phyloP scores from a whole-genome alignment of 371 early-diverging fungal species.

The Mucor sp. region DNA sequence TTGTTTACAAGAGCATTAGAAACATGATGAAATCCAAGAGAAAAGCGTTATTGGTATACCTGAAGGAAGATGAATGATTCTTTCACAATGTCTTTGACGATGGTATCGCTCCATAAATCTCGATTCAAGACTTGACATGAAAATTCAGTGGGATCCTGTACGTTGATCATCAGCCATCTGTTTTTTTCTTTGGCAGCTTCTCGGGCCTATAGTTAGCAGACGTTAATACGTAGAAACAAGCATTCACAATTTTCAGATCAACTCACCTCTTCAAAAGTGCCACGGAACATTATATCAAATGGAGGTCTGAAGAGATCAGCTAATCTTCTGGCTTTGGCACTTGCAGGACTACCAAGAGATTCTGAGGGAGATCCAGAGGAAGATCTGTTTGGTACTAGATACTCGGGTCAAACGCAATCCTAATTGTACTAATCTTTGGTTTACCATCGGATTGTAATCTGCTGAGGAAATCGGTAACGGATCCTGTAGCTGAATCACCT shows the following conservation, averaged over 20 bases:
- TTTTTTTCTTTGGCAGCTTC: slow-evolving; percentile 59
- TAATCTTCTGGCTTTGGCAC: slow-evolving; percentile 54
- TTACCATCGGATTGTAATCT: slow-evolving; percentile 20
- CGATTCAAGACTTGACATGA: slow-evolving; percentile 88
- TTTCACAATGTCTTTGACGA: slow-evolving; percentile 76
- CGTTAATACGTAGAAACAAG: not conserved
- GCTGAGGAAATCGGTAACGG: slow-evolving; percentile 29
- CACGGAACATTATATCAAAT: slow-evolving; percentile 82
- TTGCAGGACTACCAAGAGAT: slow-evolving; percentile 11
- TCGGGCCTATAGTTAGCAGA: slow-evolving; percentile 58
- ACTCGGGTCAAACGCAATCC: not conserved
- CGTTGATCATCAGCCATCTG: slow-evolving; percentile 88
- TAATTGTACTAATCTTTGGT: not conserved
- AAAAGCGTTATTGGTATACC: slow-evolving; percentile 31
- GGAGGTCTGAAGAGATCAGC: slow-evolving; percentile 88
- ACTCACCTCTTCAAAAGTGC: slow-evolving; percentile 71
- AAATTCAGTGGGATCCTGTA: slow-evolving; percentile 86
- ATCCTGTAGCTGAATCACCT: slow-evolving; percentile 49
- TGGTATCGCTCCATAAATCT: slow-evolving; percentile 86
- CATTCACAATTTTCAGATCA: not conserved
- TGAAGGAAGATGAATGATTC: slow-evolving; percentile 87
- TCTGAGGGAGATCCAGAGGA: slow-evolving; percentile 5
- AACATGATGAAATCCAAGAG: not conserved
- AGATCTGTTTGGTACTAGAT: slow-evolving; percentile 8
- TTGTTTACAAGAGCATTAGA: not conserved